phyloP scores from a whole-genome alignment of 2,329 filamentous ascomycete genomes.

The Fusarium tupiense region DNA sequence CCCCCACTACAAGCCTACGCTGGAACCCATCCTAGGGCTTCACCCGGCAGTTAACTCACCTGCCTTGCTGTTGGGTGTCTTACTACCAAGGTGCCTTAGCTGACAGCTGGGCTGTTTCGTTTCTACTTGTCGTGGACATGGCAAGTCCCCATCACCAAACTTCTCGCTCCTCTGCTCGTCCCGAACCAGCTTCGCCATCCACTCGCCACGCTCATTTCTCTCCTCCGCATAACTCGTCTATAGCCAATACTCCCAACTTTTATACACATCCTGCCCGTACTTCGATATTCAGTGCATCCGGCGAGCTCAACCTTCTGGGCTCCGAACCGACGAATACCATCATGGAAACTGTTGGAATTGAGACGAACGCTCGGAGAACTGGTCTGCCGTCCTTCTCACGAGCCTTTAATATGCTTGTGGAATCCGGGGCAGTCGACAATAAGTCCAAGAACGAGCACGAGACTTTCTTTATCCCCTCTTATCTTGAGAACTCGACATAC shows the following conservation, averaged over 20 bases:
- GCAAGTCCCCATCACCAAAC: conserved; percentile 39
- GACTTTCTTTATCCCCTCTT: conserved; percentile 83
- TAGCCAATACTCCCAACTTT: conserved; percentile 34
- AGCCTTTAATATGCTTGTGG: conserved; percentile 62
- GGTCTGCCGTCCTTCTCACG: conserved; percentile 60
- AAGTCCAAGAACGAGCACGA: conserved; percentile 45
- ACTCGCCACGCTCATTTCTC: conserved; percentile 31
- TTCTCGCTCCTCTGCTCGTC: conserved; percentile 36
- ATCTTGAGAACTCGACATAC: conserved; percentile 81
- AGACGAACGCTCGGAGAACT: conserved; percentile 43
- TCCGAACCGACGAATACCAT: conserved; percentile 17
- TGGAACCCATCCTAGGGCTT: conserved; percentile 26
- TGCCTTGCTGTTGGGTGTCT: conserved; percentile 8
- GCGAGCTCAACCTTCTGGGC: conserved; percentile 44
- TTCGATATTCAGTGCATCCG: conserved; percentile 61
- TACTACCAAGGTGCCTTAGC: background rate
- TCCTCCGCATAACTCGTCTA: conserved; percentile 23
- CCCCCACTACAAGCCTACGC: conserved; percentile 25
- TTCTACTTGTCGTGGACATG: conserved; percentile 35
- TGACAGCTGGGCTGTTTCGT: background rate
- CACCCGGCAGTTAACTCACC: conserved; percentile 11
- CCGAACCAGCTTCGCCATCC: conserved; percentile 34
- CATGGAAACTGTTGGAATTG: conserved; percentile 50
- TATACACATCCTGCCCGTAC: conserved; percentile 46
- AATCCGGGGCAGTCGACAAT: conserved; percentile 43